Conservation (phyloP, 1,139 yeast species). For the Pneumocystis murina region DNA sequence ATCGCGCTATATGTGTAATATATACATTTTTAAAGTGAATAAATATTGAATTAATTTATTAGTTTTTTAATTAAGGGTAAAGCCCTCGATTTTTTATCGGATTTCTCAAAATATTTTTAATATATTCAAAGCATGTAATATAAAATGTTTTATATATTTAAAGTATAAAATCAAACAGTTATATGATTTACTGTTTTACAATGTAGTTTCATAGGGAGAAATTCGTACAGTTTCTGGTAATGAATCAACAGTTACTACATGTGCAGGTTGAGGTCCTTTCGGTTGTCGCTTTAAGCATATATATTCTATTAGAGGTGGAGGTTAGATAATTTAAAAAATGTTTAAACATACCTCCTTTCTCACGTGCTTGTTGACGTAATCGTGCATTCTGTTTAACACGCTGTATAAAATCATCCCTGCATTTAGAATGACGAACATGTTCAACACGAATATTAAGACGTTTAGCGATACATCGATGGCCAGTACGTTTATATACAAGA, state of each 20-base stretch:
- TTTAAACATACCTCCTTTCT: conserved; percentile 39
- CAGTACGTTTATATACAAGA: conserved; percentile 94
- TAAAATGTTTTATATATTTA: too few species aligned
- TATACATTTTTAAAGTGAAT: too few species aligned
- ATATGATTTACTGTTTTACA: too few species aligned
- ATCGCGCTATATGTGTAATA: too few species aligned
- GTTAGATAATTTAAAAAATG: conserved; percentile 13
- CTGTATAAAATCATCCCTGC: conserved; percentile 97
- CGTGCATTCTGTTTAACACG: conserved; percentile 96
- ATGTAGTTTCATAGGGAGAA: conserved; percentile 98
- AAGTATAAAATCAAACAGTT: too few species aligned
- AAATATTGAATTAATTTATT: too few species aligned
- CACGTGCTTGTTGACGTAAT: conserved; percentile 87
- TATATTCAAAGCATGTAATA: too few species aligned
- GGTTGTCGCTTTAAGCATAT: conserved; percentile 96
- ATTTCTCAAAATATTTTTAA: too few species aligned
- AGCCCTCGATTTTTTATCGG: too few species aligned
- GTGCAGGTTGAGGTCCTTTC: conserved; percentile 89
- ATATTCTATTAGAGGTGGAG: conserved; percentile 30
- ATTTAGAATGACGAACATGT: conserved; percentile 98
- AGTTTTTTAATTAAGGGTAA: too few species aligned
- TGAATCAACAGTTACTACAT: conserved; percentile 60
- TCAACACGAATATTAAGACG: conserved; percentile 97
- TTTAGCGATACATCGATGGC: conserved; percentile 97
- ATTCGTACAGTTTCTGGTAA: conserved; percentile 97